Base-by-base conservation (phyloP, 2,329 filamentous ascomycete species). In the Pseudogymnoascus sp. region DNA sequence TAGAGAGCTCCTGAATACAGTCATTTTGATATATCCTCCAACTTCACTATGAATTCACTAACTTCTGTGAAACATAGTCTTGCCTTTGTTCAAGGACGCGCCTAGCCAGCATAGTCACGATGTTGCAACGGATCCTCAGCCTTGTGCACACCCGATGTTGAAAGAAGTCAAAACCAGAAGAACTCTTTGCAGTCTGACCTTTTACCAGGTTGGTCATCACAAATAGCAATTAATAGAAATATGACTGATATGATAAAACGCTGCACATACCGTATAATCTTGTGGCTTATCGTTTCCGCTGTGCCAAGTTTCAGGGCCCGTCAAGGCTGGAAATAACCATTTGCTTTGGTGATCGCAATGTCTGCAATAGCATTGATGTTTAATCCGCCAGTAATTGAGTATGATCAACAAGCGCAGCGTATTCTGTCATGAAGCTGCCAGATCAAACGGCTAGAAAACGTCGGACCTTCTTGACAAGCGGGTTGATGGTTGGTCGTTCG, bases 151-250 rank as follows among this genome's bases (percentile, higher is more conserved):
- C 37, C 63, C 21, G 63, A 38, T 59, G 50, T 62, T 59, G 60
- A 62, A 47, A 56, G 68, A 69, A 70, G 70, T 70, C 71, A 73
- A 73, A 76, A 82, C 80, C 82, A 78, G 79, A 73, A 73, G 74
- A 70, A 72, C 71, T 74, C 74, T 71, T 71, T 74, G 76, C 75
- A 74, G 79, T 86, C 82, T 77, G 83, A 83, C 83, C 83, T 85
- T 86, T 86, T 86, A 85, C 83, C 83, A 83, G 70, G 74, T 60
- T 72, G 66, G 71, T 79, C 82, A 85, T 85, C 83, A 82, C 79
- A 63, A 74, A 71, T 69, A 60, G 66, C 63, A 16, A 25, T 33
- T 33, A 21, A 56, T 33, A n/a, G 11, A 6, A n/a, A 33, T 4
- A 33, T 33, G 25, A 33, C 14, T 28, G 61, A 60, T 33, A 60